Evolutionary conservation across 83 land plant species (phyloP).

Genomic region (Isoetes engelmannii): DNA sequence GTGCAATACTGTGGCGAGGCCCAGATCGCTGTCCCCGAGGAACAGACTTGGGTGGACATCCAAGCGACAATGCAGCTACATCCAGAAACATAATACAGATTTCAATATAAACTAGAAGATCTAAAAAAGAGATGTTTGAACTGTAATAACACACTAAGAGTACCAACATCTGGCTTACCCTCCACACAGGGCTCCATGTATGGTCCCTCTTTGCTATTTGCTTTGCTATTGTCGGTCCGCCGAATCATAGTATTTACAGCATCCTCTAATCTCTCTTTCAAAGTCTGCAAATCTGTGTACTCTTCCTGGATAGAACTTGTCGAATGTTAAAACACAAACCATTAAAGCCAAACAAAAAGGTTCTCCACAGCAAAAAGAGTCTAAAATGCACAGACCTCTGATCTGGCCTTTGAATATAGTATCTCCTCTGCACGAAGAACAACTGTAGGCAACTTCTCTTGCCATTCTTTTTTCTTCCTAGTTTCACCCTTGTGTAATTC

Average conservation of each 20-base stretch:
- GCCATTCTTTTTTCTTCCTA: constrained; percentile 80
- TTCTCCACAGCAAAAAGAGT: background rate
- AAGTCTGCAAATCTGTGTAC: constrained; percentile 60
- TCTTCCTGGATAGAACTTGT: constrained; percentile 42
- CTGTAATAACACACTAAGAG: background rate
- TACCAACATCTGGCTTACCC: constrained; percentile 37
- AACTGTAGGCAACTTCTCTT: constrained; percentile 76
- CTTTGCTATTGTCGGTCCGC: constrained; percentile 36
- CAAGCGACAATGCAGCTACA: constrained; percentile 76
- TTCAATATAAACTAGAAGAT: background rate
- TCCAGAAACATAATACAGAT: background rate
- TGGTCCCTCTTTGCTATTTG: constrained; percentile 39
- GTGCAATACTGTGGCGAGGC: background rate
- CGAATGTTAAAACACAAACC: background rate
- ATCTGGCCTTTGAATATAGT: constrained; percentile 82
- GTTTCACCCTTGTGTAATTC: constrained; percentile 53
- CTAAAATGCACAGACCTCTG: constrained; percentile 42
- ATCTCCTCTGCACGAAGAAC: constrained; percentile 83
- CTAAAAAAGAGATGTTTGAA: background rate
- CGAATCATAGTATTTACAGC: constrained; percentile 80
- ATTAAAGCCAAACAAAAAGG: background rate
- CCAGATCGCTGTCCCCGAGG: constrained; percentile 59
- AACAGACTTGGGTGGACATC: constrained; percentile 59
- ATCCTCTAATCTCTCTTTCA: constrained; percentile 52
- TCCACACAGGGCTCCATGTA: constrained; percentile 77